Conservation (phyloP, 2,329 filamentous ascomycete species). For the Diaporthe vaccinii region DNA sequence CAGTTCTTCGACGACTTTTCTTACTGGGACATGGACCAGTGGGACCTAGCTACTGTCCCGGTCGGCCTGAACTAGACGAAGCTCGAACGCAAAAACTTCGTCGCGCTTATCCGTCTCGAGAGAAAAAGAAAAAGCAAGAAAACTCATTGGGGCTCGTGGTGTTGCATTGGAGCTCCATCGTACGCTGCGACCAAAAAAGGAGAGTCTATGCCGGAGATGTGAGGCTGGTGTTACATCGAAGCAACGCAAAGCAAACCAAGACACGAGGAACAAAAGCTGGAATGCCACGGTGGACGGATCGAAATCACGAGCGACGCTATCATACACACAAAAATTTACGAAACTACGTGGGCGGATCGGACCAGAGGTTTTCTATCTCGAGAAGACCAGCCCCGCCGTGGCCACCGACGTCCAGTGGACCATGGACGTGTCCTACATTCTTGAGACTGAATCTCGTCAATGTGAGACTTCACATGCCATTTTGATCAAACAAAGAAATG, state of each 20-base stretch:
- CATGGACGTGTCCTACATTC: too few species aligned
- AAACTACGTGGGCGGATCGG: too few species aligned
- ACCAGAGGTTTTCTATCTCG: neutral
- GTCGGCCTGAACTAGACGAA: slow-evolving; percentile 28
- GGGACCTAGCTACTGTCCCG: slow-evolving; percentile 43
- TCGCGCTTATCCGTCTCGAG: neutral
- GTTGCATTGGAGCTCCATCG: neutral
- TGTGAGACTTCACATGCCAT: neutral
- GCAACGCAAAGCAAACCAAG: neutral
- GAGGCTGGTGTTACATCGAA: slow-evolving; percentile 7
- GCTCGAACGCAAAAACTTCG: neutral
- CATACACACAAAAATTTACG: neutral
- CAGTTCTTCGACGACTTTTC: slow-evolving; percentile 41
- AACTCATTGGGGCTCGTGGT: neutral
- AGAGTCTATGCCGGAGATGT: neutral
- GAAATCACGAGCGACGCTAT: slow-evolving; percentile 21
- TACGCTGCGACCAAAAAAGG: neutral
- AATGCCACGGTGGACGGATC: neutral
- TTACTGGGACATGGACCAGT: slow-evolving; percentile 56
- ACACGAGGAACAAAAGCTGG: neutral
- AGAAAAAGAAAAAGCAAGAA: neutral
- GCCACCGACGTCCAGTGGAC: neutral
- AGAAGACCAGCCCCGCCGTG: too few species aligned
- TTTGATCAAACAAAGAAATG: neutral
- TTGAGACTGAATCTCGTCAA: neutral